Conservation (phyloP, 768 basidiomycete species). For the Panaeolus papilionaceus region DNA sequence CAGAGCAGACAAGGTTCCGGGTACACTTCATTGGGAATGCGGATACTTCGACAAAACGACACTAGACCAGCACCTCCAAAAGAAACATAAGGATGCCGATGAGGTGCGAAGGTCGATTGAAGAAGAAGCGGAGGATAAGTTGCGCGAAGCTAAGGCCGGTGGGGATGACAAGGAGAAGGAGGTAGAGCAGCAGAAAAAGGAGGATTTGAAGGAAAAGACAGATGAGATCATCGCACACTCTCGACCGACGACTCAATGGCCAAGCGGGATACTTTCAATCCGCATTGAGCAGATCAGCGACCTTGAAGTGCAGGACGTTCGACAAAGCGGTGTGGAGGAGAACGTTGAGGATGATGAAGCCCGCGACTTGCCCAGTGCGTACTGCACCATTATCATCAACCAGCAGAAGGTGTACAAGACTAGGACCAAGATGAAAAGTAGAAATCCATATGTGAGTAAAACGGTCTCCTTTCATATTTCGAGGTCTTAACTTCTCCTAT, state of each 20-base stretch:
- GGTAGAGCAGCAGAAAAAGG: slow-evolving; percentile 43
- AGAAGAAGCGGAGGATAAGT: slow-evolving; percentile 54
- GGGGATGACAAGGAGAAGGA: slow-evolving; percentile 32
- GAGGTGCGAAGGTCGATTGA: slow-evolving; percentile 46
- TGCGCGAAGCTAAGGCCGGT: slow-evolving; percentile 41
- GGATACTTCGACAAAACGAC: slow-evolving; percentile 60
- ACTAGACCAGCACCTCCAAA: slow-evolving; percentile 42
- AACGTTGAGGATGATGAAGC: slow-evolving; percentile 46
- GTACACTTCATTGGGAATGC: slow-evolving; percentile 52
- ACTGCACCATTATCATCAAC: slow-evolving; percentile 57
- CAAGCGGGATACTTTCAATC: slow-evolving; percentile 69
- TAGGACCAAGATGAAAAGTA: slow-evolving; percentile 51
- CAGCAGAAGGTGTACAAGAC: slow-evolving; percentile 51
- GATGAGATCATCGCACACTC: slow-evolving; percentile 50
- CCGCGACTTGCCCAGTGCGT: slow-evolving; percentile 68
- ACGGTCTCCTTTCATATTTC: background rate
- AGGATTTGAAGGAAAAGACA: slow-evolving; percentile 41
- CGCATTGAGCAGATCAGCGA: slow-evolving; percentile 70
- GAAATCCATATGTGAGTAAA: slow-evolving; percentile 48
- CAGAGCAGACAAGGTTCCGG: slow-evolving; percentile 39
- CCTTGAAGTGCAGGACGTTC: slow-evolving; percentile 62
- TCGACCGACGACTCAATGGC: slow-evolving; percentile 65
- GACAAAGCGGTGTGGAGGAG: slow-evolving; percentile 60
- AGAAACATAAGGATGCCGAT: slow-evolving; percentile 38
- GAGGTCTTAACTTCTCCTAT: slow-evolving; percentile 9